These are phyloP conservation scores for Tolypocladium ophioglossoides DNA, from an alignment of 2,329 filamentous ascomycete species.

Conservation along the genomic window DNA sequence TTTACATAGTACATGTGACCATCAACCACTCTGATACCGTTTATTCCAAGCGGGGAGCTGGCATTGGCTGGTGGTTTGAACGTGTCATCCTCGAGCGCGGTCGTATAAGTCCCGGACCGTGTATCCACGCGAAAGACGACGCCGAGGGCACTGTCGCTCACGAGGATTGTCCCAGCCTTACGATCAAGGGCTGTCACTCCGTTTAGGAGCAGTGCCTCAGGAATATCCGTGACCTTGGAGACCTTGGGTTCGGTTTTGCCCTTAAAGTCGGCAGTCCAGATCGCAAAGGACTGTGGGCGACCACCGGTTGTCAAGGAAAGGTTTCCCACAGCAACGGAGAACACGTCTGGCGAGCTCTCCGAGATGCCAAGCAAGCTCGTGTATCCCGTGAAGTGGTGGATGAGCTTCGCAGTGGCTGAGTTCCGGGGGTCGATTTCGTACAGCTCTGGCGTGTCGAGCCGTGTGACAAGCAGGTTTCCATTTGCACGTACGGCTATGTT, in stretches of 20 bases:
- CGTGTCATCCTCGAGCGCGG: too few species aligned
- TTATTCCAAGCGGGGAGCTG: too few species aligned
- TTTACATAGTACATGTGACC: too few species aligned
- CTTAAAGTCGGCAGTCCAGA: not conserved
- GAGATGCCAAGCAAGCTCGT: not conserved
- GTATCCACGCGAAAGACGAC: too few species aligned
- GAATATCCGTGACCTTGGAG: not conserved
- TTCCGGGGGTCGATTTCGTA: not conserved
- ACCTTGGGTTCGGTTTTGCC: not conserved
- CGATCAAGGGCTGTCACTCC: too few species aligned
- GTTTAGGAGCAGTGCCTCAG: not conserved
- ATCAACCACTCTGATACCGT: too few species aligned
- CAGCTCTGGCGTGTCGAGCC: not conserved
- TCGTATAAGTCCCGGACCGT: too few species aligned
- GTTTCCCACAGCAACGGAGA: not conserved
- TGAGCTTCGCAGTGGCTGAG: not conserved
- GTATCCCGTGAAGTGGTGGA: not conserved
- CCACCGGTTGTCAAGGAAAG: not conserved
- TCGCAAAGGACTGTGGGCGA: not conserved
- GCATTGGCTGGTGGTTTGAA: too few species aligned
- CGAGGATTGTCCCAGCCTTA: too few species aligned
- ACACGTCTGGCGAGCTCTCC: not conserved
- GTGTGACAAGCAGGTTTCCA: not conserved
- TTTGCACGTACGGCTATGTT: not conserved
- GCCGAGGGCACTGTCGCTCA: too few species aligned